phyloP scores from a whole-genome alignment of 306 rosid genomes.

The Lathyrus sativus region DNA sequence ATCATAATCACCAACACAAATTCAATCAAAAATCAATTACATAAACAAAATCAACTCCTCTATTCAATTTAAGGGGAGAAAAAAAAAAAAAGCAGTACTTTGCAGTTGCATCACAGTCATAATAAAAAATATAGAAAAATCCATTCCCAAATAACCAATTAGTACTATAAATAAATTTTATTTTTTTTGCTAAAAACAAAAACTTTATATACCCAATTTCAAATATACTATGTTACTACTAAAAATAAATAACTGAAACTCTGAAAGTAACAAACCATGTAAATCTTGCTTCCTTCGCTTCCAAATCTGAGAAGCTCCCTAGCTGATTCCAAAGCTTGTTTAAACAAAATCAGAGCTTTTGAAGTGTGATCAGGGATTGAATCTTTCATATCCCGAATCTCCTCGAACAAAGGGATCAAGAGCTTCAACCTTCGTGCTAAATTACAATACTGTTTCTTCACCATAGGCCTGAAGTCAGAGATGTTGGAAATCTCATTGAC shows the following conservation, averaged over 20 bases:
- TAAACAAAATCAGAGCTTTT: conserved; percentile 64
- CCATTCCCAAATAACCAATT: not conserved
- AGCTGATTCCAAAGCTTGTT: conserved; percentile 66
- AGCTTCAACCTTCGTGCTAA: conserved; percentile 86
- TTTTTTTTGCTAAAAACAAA: not conserved
- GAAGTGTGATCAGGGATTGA: conserved; percentile 48
- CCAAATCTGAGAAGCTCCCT: conserved; percentile 78
- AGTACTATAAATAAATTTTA: not conserved
- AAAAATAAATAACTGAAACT: not conserved
- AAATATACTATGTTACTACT: not conserved
- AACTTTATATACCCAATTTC: not conserved
- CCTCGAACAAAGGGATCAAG: conserved; percentile 87
- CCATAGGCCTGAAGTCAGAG: conserved; percentile 73
- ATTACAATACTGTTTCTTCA: conserved; percentile 92
- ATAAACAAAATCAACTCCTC: conserved; percentile 12
- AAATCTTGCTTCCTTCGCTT: conserved; percentile 83
- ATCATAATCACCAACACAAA: conserved; percentile 18
- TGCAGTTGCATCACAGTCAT: not conserved
- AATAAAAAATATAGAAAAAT: not conserved
- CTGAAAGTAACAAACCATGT: conserved; percentile 63
- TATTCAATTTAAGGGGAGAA: not conserved
- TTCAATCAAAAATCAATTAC: conserved; percentile 24
- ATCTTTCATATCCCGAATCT: conserved; percentile 70
- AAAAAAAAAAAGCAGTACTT: not conserved
- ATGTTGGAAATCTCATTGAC: conserved; percentile 74